Evolutionary conservation across 371 early-diverging fungal species (phyloP), one percentile per base, ranked within the genome.

Genomic region (Mucor irregularis): DNA sequence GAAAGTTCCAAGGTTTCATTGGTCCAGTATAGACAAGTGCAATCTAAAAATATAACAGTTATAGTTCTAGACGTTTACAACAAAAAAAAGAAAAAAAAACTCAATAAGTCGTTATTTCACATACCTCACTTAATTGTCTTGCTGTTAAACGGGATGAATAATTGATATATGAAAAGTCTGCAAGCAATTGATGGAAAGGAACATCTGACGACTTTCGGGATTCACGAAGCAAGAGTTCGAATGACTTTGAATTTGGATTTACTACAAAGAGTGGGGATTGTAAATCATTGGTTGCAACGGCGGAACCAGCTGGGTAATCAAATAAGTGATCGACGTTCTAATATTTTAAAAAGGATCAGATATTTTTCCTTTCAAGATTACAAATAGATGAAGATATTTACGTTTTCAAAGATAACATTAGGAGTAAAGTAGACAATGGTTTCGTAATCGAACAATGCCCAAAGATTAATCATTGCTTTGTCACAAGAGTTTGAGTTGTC

Each of bases 1-100:
- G 65, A 16, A 64, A 66, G 17, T 62, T 60, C 73, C 70, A 73
- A 39, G 73, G 73, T 49, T 73, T 69, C 60, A 67, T 62, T 8
- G 59, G 60, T 21, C 49, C 57, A 25, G 37, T 37, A 48, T 54
- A 73, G 9, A 63, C 49, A 31, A 40, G 33, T 5, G 62, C 17
- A 30, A 40, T 58, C 68, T 71, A 42, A 22, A 43, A 26, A 43
- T 43, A 43, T 7, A 31, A 5, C 31, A 31, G 5, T n/a, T n/a
- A n/a, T n/a, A n/a, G n/a, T n/a, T n/a, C n/a, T n/a, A n/a, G n/a
- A n/a, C n/a, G n/a, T n/a, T n/a, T n/a, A n/a, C n/a, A n/a, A n/a
- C n/a, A n/a, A n/a, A n/a, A n/a, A n/a, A n/a, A n/a, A n/a, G n/a
- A n/a, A n/a, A n/a, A n/a, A n/a, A n/a, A n/a, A n/a, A n/a, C n/a